Conservation (phyloP, 73 alveolate species). For the Uronychia binucleata region DNA sequence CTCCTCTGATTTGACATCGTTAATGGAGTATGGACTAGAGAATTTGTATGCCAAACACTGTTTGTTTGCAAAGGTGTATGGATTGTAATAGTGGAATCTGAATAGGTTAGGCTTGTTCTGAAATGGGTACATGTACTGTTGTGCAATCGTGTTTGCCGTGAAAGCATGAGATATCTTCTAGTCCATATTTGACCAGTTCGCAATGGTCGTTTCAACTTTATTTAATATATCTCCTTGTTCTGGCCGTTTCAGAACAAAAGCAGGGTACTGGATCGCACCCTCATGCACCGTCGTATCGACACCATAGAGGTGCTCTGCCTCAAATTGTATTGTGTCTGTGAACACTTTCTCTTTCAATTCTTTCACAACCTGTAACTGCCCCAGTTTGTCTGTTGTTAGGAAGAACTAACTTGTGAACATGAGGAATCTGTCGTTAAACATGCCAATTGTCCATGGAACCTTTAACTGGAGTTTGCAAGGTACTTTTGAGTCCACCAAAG, state of each 20-base stretch:
- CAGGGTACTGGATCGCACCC: background rate
- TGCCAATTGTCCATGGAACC: slow-evolving; percentile 2
- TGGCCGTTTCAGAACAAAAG: background rate
- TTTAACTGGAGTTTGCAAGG: slow-evolving; percentile 7
- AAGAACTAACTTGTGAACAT: background rate
- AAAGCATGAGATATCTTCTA: background rate
- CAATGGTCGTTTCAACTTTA: background rate
- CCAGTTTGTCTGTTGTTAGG: background rate
- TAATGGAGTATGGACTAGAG: background rate
- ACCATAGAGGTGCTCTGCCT: background rate
- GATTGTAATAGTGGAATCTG: background rate
- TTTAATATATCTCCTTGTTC: background rate
- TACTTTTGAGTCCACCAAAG: background rate
- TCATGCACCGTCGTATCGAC: background rate
- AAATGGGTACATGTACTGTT: background rate
- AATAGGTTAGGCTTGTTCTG: background rate
- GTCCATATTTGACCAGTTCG: background rate
- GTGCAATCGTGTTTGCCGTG: background rate
- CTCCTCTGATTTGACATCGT: background rate
- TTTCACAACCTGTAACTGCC: background rate
- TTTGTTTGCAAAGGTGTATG: background rate
- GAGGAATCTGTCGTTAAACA: slow-evolving; percentile 5
- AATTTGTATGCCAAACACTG: background rate
- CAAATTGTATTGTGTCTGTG: background rate
- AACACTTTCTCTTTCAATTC: background rate